Conservation (phyloP, 495 filamentous ascomycete genomes). For the Trichoderma asperelloides region DNA sequence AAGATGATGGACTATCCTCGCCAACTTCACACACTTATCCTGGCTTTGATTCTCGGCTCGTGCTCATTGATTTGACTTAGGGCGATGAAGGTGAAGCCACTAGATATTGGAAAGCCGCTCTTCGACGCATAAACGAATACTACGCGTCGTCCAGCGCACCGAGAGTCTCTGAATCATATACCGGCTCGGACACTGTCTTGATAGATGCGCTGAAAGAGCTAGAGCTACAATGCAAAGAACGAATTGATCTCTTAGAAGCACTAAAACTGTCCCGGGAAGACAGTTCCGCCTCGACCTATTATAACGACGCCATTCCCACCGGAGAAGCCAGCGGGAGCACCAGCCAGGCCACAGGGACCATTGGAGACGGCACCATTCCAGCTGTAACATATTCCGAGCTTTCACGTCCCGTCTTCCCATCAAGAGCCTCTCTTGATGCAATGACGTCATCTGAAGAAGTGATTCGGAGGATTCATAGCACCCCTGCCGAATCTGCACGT, state of each 20-base stretch:
- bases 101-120: slow-evolving; percentile 81
- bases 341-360: slow-evolving; percentile 44
- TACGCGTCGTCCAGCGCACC: slow-evolving; percentile 65
- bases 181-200: slow-evolving; percentile 78
- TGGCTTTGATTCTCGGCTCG: neutral
- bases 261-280: slow-evolving; percentile 68
- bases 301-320: slow-evolving; percentile 11
- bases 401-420: slow-evolving; percentile 58
- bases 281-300: slow-evolving; percentile 24
- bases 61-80: slow-evolving; percentile 32
- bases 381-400: slow-evolving; percentile 69
- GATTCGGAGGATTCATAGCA: slow-evolving; percentile 19
- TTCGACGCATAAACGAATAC: slow-evolving; percentile 85
- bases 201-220: slow-evolving; percentile 72
- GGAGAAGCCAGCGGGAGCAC: slow-evolving; percentile 18
- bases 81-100: slow-evolving; percentile 90
- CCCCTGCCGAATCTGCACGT: slow-evolving; percentile 15
- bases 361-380: slow-evolving; percentile 74
- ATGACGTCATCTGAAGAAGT: slow-evolving; percentile 44
- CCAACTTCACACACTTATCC: neutral
- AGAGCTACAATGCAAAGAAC: slow-evolving; percentile 89
- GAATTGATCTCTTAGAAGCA: slow-evolving; percentile 80
- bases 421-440: slow-evolving; percentile 42
- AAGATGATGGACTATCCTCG: slow-evolving; percentile 11
- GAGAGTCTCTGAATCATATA: slow-evolving; percentile 55